Base-by-base conservation (phyloP, 1,139 yeast genomes). In the Taphrina confusa region DNA sequence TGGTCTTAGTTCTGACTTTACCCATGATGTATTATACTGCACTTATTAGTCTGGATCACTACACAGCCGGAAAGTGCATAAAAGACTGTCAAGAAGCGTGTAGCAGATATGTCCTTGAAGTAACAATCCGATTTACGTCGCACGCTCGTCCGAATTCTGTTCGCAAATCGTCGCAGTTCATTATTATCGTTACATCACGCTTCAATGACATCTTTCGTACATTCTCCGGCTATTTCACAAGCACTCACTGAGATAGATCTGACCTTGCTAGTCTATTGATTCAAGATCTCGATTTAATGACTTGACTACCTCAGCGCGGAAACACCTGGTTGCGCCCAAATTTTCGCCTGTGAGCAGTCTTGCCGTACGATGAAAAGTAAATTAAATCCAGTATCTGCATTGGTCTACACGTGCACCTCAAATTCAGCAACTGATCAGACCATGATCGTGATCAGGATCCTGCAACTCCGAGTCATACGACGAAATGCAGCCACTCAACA, bases 1-100 rank as follows among this genome's bases (percentile, higher is more conserved):
- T 97, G 81, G 99, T 94, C 87, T 94, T 94, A 75, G 98, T 94
- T 86, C 96, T 87, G 85, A 88, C 96, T 80, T 95, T 89, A 84
- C 95, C 96, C 96, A 87, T 37, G 49, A 33, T 20, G 40, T 33
- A 31, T 31, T 45, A 44, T 51, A 31, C 52, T 47, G 31, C 16
- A 42, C 42, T 37, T 4, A 25, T 37, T n/a, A 37, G 42, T 18
- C 22, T 18, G 20, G 8, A 18, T 25, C 2, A 2, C 11, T 1
- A 4, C 23, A 25, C 2, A 9, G 25, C 42, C 42, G n/a, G 42
- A 18, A 37, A 18, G n/a, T 37, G 25, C 20, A 18, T 18, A 25
- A 37, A 6, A 4, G 22, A 4, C 12, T 18, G 23, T 18, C 25
- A 5, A n/a, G 8, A 14, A n/a, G 20, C 18, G 42, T n/a, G 42